A percentile compares a stretch with the other conserved stretches of the same genome.
Conservation (phyloP, 495 filamentous ascomycete species). For the Chaetomium fimeti region DNA sequence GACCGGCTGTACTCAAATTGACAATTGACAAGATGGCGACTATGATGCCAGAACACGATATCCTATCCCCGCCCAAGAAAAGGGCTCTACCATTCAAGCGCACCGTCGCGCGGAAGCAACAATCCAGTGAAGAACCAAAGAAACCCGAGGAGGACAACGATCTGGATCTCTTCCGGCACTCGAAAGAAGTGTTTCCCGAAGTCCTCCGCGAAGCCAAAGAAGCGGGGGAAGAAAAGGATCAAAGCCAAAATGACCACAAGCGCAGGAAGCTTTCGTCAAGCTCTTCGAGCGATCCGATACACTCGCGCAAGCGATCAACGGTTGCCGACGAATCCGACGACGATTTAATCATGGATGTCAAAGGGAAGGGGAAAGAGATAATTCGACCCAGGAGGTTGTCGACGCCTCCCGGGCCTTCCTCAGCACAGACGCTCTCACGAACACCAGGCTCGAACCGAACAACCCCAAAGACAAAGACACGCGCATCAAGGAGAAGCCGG, state of each 20-base stretch:
- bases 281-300: neutral
- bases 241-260: conserved; percentile 19
- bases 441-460: conserved; percentile 1
- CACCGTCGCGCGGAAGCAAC: conserved; percentile 46
- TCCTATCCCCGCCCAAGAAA: conserved; percentile 41
- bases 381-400: conserved; percentile 13
- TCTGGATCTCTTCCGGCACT: conserved; percentile 65
- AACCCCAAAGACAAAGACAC: conserved; percentile 7
- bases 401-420: conserved; percentile 8
- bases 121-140: conserved; percentile 18
- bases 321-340: conserved; percentile 24
- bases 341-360: conserved; percentile 33
- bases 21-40: neutral
- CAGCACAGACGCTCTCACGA: neutral
- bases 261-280: conserved; percentile 17
- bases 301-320: neutral
- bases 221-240: neutral
- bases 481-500: neutral
- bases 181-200: conserved; percentile 60
- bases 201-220: conserved; percentile 50
- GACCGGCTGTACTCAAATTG: neutral
- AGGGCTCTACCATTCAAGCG: conserved; percentile 68
- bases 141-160: conserved; percentile 38
- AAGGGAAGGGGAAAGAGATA: conserved; percentile 37
- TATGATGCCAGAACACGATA: conserved; percentile 21